phyloP scores from a whole-genome alignment of 2,329 filamentous ascomycete genomes.

The Rhynchosporium agropyri region DNA sequence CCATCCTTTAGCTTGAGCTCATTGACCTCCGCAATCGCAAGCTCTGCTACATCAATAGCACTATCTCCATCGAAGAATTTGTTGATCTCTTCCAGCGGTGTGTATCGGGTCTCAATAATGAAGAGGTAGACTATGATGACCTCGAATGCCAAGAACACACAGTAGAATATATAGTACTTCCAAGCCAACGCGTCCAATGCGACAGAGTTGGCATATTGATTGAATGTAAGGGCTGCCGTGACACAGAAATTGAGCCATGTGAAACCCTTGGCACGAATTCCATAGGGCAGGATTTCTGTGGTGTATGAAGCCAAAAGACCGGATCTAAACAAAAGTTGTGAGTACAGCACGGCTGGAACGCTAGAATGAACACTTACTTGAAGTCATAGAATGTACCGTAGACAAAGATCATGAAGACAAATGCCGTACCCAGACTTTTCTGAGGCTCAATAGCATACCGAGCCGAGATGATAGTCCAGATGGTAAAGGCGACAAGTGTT shows the following conservation, averaged over 20 bases:
- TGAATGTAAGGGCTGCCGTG: conserved; percentile 23
- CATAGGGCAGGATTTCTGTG: conserved; percentile 61
- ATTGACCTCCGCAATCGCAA: conserved; percentile 18
- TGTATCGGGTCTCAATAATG: conserved; percentile 48
- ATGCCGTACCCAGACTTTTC: conserved; percentile 52
- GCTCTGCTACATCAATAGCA: conserved; percentile 33
- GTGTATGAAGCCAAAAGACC: conserved; percentile 51
- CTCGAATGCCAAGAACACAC: conserved; percentile 40
- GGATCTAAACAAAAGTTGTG: conserved; percentile 59
- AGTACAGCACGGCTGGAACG: conserved; percentile 48
- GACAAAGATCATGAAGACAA: conserved; percentile 53
- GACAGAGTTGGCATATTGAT: conserved; percentile 47
- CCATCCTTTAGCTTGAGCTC: conserved; percentile 2
- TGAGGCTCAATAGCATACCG: conserved; percentile 52
- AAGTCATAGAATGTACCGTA: conserved; percentile 59
- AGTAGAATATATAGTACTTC: conserved; percentile 49
- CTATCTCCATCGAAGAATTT: conserved; percentile 49
- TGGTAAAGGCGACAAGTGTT: conserved; percentile 37
- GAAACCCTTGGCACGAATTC: conserved; percentile 46
- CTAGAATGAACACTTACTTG: conserved; percentile 48
- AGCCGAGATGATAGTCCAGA: conserved; percentile 44
- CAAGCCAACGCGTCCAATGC: conserved; percentile 44
- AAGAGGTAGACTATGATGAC: conserved; percentile 34
- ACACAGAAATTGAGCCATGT: conserved; percentile 30
- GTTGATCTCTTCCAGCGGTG: conserved; percentile 48